These are phyloP conservation scores for Solanum pinnatisectum DNA, from an alignment of 257 asterid species.

Conservation along the genomic window DNA sequence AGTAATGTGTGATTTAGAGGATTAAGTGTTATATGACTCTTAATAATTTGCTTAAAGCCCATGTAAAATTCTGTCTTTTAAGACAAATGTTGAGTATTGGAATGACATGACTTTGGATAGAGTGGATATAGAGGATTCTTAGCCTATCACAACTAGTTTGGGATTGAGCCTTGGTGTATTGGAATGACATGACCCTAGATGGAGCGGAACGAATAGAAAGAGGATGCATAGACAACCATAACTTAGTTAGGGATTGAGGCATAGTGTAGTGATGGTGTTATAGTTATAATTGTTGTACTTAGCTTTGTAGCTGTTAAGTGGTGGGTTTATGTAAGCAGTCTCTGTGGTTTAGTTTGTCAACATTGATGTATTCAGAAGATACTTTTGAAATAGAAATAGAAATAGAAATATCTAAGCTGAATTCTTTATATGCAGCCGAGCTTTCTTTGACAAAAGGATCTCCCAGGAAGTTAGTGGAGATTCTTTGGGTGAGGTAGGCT, in stretches of 20 bases:
- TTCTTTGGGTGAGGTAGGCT: background rate
- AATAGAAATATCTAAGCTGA: background rate
- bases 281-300: background rate
- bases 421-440: background rate
- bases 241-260: no score
- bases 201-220: background rate
- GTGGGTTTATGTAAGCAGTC: background rate
- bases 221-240: background rate
- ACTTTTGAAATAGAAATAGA: background rate
- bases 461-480: slow-evolving; percentile 2
- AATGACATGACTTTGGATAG: background rate
- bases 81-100: background rate
- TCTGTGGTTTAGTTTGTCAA: background rate
- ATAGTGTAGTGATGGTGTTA: background rate
- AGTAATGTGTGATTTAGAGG: background rate
- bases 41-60: background rate
- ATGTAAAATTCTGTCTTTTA: background rate
- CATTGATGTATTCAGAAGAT: background rate
- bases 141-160: background rate
- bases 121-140: background rate
- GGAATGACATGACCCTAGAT: background rate
- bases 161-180: background rate
- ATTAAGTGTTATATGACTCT: background rate
- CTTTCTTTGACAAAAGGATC: slow-evolving; percentile 2
- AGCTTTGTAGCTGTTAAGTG: background rate